A percentile compares a stretch with the other conserved stretches of the same genome.
Conservation (phyloP, 2,329 filamentous ascomycete species). For the Apiospora aurea region DNA sequence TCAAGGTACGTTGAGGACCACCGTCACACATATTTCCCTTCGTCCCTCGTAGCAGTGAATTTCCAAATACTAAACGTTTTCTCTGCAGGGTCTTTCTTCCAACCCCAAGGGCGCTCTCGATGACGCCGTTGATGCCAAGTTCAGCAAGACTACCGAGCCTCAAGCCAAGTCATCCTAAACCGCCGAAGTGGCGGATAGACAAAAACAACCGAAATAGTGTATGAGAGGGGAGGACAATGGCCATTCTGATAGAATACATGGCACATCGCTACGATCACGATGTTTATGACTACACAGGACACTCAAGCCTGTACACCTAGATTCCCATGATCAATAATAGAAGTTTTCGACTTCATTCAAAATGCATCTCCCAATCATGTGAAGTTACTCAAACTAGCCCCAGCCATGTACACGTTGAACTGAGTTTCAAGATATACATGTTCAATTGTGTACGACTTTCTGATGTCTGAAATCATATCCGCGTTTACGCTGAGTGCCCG, state of each 20-base stretch:
- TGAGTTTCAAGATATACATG: neutral
- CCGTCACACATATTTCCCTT: neutral
- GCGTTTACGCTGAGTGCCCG: no score
- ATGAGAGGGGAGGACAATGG: constrained; percentile 26
- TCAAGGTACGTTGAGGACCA: constrained; percentile 52
- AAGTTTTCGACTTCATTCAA: neutral
- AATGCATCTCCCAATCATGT: neutral
- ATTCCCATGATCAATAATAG: constrained; percentile 19
- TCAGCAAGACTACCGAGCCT: constrained; percentile 53
- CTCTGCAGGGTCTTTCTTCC: constrained; percentile 58
- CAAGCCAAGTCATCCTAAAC: neutral
- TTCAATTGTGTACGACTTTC: neutral
- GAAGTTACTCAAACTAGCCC: neutral
- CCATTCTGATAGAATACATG: neutral
- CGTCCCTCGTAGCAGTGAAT: neutral
- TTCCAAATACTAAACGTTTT: neutral
- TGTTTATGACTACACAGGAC: constrained; percentile 15
- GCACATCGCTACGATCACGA: constrained; percentile 20
- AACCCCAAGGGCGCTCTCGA: constrained; percentile 74
- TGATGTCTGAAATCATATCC: no score
- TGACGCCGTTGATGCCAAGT: constrained; percentile 66
- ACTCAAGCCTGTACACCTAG: neutral
- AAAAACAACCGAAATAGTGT: neutral
- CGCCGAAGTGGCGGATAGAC: no score
- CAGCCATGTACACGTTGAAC: neutral